A percentile compares a stretch with the other conserved stretches of the same genome.
Conservation (phyloP, 2,329 filamentous ascomycete species). For the Phyllosticta capitalensis region DNA sequence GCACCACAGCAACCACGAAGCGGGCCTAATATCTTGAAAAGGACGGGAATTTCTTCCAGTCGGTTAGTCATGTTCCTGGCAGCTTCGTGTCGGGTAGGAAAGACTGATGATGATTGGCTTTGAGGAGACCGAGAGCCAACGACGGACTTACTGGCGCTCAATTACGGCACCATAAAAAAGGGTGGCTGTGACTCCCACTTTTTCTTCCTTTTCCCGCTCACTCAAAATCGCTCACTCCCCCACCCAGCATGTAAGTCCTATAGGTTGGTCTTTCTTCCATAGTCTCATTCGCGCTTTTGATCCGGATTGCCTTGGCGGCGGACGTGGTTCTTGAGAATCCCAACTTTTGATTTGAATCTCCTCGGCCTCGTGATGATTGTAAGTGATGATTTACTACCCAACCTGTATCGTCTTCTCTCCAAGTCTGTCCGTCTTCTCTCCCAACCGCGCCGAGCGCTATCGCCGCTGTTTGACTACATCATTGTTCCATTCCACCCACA, state of each 20-base stretch:
- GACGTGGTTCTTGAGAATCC: neutral
- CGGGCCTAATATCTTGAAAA: neutral
- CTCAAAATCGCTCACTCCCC: neutral
- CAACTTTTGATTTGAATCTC: neutral
- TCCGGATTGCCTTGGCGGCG: neutral
- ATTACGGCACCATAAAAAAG: neutral
- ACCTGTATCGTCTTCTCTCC: too few species aligned
- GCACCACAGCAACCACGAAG: neutral
- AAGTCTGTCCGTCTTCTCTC: too few species aligned
- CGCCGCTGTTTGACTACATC: too few species aligned
- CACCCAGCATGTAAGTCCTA: conserved; percentile 10
- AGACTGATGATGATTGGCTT: conserved; percentile 7
- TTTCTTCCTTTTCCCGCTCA: neutral
- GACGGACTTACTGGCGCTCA: neutral
- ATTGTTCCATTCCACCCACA: too few species aligned
- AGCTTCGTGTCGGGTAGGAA: neutral
- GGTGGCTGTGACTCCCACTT: neutral
- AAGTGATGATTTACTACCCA: neutral
- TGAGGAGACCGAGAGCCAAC: conserved; percentile 1
- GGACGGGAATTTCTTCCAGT: neutral
- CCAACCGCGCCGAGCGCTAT: too few species aligned
- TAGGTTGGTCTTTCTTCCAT: conserved; percentile 8
- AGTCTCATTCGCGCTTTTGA: neutral
- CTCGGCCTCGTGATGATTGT: neutral
- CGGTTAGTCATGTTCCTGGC: conserved; percentile 6